phyloP scores from a whole-genome alignment of 1,284 basidiomycete species.

The Kwoniella shivajii region DNA sequence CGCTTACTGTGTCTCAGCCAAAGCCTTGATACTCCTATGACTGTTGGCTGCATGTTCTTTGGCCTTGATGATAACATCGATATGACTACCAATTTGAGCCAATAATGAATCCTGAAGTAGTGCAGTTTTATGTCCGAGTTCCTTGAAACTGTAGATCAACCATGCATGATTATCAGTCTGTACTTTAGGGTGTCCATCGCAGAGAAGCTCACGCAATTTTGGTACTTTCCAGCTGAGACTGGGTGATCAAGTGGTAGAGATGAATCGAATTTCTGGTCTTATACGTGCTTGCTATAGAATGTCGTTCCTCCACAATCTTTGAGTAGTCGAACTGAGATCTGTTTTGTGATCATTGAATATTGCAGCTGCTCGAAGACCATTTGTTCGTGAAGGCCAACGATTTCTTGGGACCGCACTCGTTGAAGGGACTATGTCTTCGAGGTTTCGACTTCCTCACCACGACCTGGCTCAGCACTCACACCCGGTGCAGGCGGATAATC shows the following conservation, averaged over 20 bases:
- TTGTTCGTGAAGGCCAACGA: too few species aligned
- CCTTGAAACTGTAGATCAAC: conserved; percentile 33
- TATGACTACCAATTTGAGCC: conserved; percentile 41
- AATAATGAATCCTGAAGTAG: conserved; percentile 42
- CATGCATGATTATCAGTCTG: not conserved
- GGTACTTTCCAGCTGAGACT: conserved; percentile 44
- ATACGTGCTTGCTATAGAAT: too few species aligned
- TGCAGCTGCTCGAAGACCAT: too few species aligned
- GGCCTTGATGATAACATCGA: conserved; percentile 47
- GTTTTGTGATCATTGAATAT: too few species aligned
- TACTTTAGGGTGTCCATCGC: not conserved
- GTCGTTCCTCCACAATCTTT: too few species aligned
- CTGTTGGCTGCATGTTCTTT: conserved; percentile 48
- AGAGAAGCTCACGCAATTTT: conserved; percentile 41
- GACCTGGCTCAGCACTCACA: too few species aligned
- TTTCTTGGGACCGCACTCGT: too few species aligned
- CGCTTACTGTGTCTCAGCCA: conserved; percentile 48
- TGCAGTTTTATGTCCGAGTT: conserved; percentile 46
- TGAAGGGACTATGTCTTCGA: too few species aligned
- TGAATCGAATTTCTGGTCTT: too few species aligned
- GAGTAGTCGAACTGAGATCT: too few species aligned
- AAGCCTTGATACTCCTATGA: conserved; percentile 39
- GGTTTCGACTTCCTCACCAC: too few species aligned
- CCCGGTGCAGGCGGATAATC: too few species aligned
- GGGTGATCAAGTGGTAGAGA: conserved; percentile 32